A percentile compares a stretch with the other conserved stretches of the same genome.
These are phyloP conservation scores for Hanseniaspora meyeri DNA, from an alignment of 805 yeast species.

Conservation along the genomic window DNA sequence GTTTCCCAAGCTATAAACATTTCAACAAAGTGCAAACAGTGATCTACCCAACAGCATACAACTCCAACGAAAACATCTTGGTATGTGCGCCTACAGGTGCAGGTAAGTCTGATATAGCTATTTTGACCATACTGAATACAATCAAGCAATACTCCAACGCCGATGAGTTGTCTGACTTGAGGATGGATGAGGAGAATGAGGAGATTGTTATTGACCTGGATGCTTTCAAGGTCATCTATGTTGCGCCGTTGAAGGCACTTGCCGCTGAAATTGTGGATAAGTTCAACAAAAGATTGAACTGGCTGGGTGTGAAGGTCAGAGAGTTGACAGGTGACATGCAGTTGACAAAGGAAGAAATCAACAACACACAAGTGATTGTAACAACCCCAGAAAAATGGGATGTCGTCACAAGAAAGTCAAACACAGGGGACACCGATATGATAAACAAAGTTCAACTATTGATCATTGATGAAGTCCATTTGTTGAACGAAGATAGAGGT, in stretches of 20 bases:
- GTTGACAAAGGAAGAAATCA: slow-evolving; percentile 63
- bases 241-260: slow-evolving; percentile 84
- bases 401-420: slow-evolving; percentile 84
- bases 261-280: slow-evolving; percentile 96
- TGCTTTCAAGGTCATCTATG: slow-evolving; percentile 81
- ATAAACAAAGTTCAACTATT: slow-evolving; percentile 73
- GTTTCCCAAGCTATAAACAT: slow-evolving; percentile 65
- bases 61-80: slow-evolving; percentile 86
- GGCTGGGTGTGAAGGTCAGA: slow-evolving; percentile 77
- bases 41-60: slow-evolving; percentile 83
- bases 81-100: slow-evolving; percentile 98
- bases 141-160: slow-evolving; percentile 55
- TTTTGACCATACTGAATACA: slow-evolving; percentile 65
- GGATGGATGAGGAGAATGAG: slow-evolving; percentile 31
- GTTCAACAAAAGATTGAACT: slow-evolving; percentile 57
- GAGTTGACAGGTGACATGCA: slow-evolving; percentile 97
- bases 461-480: slow-evolving; percentile 92
- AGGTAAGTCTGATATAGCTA: slow-evolving; percentile 90
- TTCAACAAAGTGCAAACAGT: slow-evolving; percentile 82
- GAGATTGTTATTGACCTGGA: slow-evolving; percentile 60
- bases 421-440: slow-evolving; percentile 70
- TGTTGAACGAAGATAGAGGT: slow-evolving; percentile 94
- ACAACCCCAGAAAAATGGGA: slow-evolving; percentile 98
- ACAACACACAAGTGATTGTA: slow-evolving; percentile 74
- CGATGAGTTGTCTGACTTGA: slow-evolving; percentile 21